Conservation (phyloP, 2,329 filamentous ascomycete species). For the Aspergillus calidoustus region DNA sequence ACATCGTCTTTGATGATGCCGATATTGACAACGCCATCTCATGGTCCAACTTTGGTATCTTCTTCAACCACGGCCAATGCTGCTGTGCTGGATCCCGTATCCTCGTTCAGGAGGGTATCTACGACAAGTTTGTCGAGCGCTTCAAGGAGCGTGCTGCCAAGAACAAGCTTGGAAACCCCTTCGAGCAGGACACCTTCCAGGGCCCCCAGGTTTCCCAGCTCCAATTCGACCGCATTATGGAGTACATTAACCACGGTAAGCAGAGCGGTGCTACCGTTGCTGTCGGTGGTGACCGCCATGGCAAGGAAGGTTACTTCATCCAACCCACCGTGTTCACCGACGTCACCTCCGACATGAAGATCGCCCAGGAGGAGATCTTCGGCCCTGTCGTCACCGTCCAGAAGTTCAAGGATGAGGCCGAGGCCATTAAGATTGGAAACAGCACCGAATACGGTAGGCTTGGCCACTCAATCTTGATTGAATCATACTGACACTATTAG, state of each 20-base stretch:
- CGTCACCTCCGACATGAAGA: constrained; percentile 70
- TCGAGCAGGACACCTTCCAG: constrained; percentile 78
- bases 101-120: constrained; percentile 31
- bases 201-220: constrained; percentile 81
- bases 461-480: no score
- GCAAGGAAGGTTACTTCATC: constrained; percentile 83
- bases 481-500: constrained; percentile 13
- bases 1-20: constrained; percentile 33
- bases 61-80: constrained; percentile 35
- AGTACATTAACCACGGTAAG: constrained; percentile 67
- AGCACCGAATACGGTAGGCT: constrained; percentile 67
- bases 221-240: constrained; percentile 87
- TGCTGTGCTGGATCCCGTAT: constrained; percentile 32
- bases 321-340: constrained; percentile 81
- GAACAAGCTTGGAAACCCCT: constrained; percentile 82
- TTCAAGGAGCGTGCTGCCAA: constrained; percentile 75
- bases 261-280: constrained; percentile 67
- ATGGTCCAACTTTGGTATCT: constrained; percentile 34
- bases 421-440: constrained; percentile 72
- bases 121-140: constrained; percentile 64
- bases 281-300: constrained; percentile 70
- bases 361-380: constrained; percentile 80
- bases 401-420: constrained; percentile 74
- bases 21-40: constrained; percentile 34
- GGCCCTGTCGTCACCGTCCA: constrained; percentile 76